These are phyloP conservation scores for Eragrostis nindensis DNA, from an alignment of 176 grass and related monocot genomes.

Conservation along the genomic window DNA sequence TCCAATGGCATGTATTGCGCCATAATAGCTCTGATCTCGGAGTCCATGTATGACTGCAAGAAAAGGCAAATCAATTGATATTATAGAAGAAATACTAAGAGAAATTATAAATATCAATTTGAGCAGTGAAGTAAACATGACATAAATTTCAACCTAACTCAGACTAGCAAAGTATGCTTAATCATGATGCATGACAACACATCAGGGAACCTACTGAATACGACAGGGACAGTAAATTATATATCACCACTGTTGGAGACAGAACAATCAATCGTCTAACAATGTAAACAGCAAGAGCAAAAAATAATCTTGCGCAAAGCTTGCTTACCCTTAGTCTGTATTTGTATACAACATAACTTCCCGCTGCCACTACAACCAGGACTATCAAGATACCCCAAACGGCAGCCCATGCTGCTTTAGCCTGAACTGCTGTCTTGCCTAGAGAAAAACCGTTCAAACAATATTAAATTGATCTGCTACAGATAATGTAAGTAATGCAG, in stretches of 20 bases:
- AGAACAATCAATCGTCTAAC: constrained; percentile 1
- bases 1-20: constrained; percentile 73
- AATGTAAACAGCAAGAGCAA: constrained; percentile 22
- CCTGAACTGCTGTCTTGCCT: constrained; percentile 68
- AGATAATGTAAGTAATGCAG: background rate
- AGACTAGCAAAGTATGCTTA: constrained; percentile 7
- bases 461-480: constrained; percentile 20
- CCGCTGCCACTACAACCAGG: constrained; percentile 44
- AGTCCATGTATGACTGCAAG: constrained; percentile 78
- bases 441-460: constrained; percentile 28
- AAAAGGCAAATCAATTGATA: background rate
- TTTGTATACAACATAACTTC: constrained; percentile 73
- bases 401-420: constrained; percentile 76
- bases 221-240: background rate
- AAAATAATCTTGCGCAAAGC: constrained; percentile 8
- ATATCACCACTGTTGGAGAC: background rate
- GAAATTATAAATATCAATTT: constrained; percentile 16
- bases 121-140: background rate
- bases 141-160: background rate
- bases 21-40: constrained; percentile 77
- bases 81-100: background rate
- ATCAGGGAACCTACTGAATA: background rate
- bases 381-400: constrained; percentile 67
- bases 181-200: constrained; percentile 10
- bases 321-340: constrained; percentile 82